Conservation (phyloP, 2,329 filamentous ascomycete genomes). For the Paraphoma chrysanthemicola region DNA sequence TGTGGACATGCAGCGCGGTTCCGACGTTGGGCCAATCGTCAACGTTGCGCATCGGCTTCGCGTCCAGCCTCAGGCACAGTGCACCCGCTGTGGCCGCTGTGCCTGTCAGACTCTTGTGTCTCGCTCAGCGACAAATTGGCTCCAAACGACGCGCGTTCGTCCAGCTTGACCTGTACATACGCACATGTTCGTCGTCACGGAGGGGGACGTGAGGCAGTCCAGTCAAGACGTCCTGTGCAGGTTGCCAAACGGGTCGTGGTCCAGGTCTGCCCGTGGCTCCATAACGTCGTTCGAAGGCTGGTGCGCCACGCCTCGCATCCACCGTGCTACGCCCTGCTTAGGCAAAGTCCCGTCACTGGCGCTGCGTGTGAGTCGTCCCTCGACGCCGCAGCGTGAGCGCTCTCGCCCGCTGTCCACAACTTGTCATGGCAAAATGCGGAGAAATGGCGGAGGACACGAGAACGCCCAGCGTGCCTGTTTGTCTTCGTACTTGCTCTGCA, state of each 20-base stretch:
- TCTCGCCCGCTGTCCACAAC: conserved; percentile 23
- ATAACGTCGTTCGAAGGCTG: conserved; percentile 6
- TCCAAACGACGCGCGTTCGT: not conserved
- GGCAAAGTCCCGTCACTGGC: conserved; percentile 21
- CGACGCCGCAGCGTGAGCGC: conserved; percentile 8
- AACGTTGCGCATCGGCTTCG: not conserved
- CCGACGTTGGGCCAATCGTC: conserved; percentile 1
- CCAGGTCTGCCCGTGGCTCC: not conserved
- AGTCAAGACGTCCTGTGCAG: not conserved
- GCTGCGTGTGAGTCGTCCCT: conserved; percentile 25
- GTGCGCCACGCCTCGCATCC: conserved; percentile 18
- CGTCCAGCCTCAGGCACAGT: not conserved
- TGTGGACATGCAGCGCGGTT: not conserved
- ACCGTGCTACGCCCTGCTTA: conserved; percentile 18
- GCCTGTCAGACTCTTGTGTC: not conserved
- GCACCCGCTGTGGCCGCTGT: not conserved
- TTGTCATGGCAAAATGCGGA: conserved; percentile 40
- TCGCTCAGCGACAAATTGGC: not conserved
- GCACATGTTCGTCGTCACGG: not conserved
- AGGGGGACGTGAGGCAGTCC: not conserved
- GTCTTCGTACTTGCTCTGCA: conserved; percentile 1
- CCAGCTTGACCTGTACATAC: not conserved
- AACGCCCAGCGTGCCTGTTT: conserved; percentile 18
- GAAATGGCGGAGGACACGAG: conserved; percentile 33
- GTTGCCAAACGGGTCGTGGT: not conserved